Evolutionary conservation across 148 eudicot genomes (phyloP).

Genomic region (Rheum nobile): DNA sequence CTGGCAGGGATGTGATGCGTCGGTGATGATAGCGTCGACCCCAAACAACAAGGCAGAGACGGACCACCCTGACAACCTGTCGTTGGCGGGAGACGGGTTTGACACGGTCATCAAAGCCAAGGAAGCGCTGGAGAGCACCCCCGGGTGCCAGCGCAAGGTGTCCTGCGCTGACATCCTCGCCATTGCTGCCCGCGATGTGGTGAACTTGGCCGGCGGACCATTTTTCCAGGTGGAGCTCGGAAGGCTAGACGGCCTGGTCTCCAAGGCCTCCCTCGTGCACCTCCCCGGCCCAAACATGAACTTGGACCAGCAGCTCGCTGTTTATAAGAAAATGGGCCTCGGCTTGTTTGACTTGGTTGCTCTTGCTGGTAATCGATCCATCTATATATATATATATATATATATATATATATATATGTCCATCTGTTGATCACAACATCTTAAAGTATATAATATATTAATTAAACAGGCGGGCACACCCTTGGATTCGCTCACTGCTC

Average conservation of each 20-base stretch:
- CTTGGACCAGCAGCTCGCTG: conserved; percentile 33
- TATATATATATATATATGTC: too few relatives aligned
- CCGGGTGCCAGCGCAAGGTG: conserved; percentile 9
- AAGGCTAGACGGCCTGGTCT: conserved; percentile 49
- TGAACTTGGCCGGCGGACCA: conserved; percentile 38
- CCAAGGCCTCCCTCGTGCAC: conserved; percentile 36
- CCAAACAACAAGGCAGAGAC: conserved; percentile 6
- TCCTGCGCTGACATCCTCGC: conserved; percentile 13
- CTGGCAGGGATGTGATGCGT: conserved; percentile 13
- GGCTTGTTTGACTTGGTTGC: conserved; percentile 1
- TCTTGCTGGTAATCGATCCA: not conserved
- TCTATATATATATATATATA: too few relatives aligned
- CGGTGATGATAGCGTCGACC: conserved; percentile 5
- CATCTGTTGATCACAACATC: too few relatives aligned
- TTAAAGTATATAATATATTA: too few relatives aligned
- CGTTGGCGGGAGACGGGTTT: conserved; percentile 10
- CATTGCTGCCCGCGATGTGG: conserved; percentile 12
- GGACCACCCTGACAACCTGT: conserved; percentile 6
- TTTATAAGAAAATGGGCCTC: conserved; percentile 1
- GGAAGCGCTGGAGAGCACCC: not conserved
- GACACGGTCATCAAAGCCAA: conserved; percentile 12
- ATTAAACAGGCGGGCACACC: not conserved
- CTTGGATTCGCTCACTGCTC: conserved; percentile 9
- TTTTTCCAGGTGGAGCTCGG: conserved; percentile 54
- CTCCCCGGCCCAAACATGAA: conserved; percentile 40